Percentiles rank a stretch among this genome's conserved stretches.
Conservation (phyloP, 2,329 filamentous ascomycete genomes). For the Cordyceps fumosorosea region DNA sequence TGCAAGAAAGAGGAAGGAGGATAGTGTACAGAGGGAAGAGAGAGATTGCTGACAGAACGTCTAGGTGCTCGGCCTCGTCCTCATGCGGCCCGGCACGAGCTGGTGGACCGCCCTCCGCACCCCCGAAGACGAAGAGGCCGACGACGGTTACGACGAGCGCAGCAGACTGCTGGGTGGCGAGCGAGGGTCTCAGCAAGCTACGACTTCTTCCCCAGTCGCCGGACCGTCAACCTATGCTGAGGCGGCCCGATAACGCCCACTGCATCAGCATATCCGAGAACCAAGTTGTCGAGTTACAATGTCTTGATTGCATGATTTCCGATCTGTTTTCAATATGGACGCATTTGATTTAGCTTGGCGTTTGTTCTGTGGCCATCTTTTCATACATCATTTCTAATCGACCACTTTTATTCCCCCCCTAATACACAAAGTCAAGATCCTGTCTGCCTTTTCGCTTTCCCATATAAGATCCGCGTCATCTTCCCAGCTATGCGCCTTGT, state of each 20-base stretch:
- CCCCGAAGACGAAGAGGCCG: neutral
- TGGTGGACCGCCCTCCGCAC: constrained; percentile 26
- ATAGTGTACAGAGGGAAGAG: too few relatives aligned
- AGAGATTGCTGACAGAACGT: neutral
- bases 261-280: neutral
- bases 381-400: neutral
- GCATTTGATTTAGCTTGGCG: constrained; percentile 3
- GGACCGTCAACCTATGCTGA: constrained; percentile 5
- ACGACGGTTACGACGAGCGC: neutral
- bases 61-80: constrained; percentile 26
- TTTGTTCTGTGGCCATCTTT: neutral
- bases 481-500: neutral
- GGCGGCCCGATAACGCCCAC: neutral
- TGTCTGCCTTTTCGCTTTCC: neutral
- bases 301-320: neutral
- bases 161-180: neutral
- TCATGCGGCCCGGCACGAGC: constrained; percentile 23
- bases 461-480: too few relatives aligned
- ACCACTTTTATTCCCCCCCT: neutral
- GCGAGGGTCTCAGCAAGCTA: neutral
- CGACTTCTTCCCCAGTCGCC: neutral
- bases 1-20: too few relatives aligned
- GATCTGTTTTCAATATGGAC: neutral
- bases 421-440: neutral
- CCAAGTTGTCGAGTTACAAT: neutral